phyloP scores from a whole-genome alignment of 495 filamentous ascomycete species.

The Viridothelium virens region DNA sequence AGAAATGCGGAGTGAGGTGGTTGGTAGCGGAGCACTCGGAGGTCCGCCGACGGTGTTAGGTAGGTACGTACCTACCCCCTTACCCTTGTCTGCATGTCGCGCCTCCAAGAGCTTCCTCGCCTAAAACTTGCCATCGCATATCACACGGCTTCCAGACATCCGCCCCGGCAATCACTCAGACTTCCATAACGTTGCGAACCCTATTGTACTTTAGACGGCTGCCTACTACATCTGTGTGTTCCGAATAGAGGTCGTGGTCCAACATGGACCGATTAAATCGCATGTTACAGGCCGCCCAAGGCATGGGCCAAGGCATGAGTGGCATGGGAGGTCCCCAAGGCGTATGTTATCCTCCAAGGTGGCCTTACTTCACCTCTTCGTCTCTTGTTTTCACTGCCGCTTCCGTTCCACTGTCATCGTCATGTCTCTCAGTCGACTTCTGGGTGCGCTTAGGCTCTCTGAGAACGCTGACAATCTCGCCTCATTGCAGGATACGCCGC shows the following conservation, averaged over 20 bases:
- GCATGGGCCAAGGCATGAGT: slow-evolving; percentile 56
- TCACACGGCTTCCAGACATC: neutral
- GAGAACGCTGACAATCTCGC: neutral
- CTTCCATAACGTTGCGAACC: neutral
- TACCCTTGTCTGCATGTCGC: neutral
- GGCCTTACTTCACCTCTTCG: too few species aligned
- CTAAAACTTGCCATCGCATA: neutral
- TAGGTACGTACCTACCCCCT: neutral
- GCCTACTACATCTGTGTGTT: neutral
- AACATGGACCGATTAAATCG: slow-evolving; percentile 79
- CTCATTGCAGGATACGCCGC: slow-evolving; percentile 63
- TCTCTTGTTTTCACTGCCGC: too few species aligned
- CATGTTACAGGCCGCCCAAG: slow-evolving; percentile 70
- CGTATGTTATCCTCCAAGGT: neutral
- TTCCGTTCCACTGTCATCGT: neutral
- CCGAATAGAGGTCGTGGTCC: neutral
- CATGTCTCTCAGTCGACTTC: neutral
- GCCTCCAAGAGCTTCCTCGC: neutral
- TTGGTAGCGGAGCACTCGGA: neutral
- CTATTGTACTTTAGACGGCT: neutral
- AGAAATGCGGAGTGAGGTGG: neutral
- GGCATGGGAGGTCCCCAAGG: slow-evolving; percentile 10
- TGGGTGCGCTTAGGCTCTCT: neutral
- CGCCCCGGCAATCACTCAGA: neutral
- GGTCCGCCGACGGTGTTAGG: neutral